Conservation (phyloP, 345 rosid species). For the Hibiscus tridactylites region DNA sequence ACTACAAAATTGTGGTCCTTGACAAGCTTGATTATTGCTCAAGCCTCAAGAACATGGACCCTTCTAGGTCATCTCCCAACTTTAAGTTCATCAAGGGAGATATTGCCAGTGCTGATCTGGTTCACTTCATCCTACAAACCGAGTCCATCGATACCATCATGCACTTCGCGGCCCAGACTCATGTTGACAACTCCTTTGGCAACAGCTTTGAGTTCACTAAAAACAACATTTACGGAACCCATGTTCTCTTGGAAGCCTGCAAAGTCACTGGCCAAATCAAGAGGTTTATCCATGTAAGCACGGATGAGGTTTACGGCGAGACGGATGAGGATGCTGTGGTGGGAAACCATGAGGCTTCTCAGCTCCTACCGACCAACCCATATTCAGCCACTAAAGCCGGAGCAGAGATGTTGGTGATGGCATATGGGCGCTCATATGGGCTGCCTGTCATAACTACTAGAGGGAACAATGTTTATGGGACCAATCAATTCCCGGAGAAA, state of each 20-base stretch:
- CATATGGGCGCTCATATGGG: constrained; percentile 60
- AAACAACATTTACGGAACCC: constrained; percentile 65
- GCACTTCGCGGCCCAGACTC: constrained; percentile 76
- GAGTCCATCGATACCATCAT: constrained; percentile 66
- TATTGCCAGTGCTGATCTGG: constrained; percentile 61
- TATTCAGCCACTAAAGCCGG: constrained; percentile 70
- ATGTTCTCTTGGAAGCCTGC: constrained; percentile 65
- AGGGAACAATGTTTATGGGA: constrained; percentile 67
- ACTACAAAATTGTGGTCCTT: constrained; percentile 55
- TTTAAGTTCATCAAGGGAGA: constrained; percentile 68
- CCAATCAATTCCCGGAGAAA: constrained; percentile 59
- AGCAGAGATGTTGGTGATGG: constrained; percentile 75
- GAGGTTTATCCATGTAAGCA: constrained; percentile 70
- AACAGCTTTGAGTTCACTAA: constrained; percentile 69
- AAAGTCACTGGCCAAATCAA: constrained; percentile 53
- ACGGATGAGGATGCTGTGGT: constrained; percentile 66
- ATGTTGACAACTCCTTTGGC: constrained; percentile 63
- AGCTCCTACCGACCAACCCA: constrained; percentile 62
- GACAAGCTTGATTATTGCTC: constrained; percentile 76
- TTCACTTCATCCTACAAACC: constrained; percentile 54
- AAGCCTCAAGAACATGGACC: constrained; percentile 48
- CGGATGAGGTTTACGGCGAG: constrained; percentile 69
- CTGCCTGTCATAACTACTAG: constrained; percentile 64
- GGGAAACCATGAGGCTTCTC: constrained; percentile 68
- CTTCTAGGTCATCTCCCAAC: constrained; percentile 33